phyloP scores from a whole-genome alignment of 2,329 filamentous ascomycete species.

The Incumbomyces lentus region DNA sequence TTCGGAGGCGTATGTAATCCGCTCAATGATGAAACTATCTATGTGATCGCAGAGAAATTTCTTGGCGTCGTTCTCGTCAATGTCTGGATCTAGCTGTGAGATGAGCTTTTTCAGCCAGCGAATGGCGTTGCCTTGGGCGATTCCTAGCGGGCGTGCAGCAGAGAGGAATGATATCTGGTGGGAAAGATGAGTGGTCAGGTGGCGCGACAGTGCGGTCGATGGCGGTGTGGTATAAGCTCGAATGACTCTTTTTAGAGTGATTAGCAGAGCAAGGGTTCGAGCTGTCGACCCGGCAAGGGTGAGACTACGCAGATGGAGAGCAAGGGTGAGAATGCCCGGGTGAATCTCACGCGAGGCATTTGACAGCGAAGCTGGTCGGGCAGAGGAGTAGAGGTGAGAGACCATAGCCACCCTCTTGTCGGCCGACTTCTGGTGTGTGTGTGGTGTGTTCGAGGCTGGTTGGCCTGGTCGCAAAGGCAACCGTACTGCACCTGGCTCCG shows the following conservation, averaged over 20 bases:
- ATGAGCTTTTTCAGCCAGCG: slow-evolving; percentile 89
- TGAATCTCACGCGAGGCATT: slow-evolving; percentile 64
- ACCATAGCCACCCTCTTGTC: slow-evolving; percentile 64
- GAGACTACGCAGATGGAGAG: slow-evolving; percentile 84
- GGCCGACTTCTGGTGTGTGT: slow-evolving; percentile 27
- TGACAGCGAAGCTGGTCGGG: slow-evolving; percentile 52
- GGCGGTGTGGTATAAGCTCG: slow-evolving; percentile 83
- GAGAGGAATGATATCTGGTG: slow-evolving; percentile 93
- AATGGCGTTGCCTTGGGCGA: slow-evolving; percentile 95
- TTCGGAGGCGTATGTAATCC: slow-evolving; percentile 75
- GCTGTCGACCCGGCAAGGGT: slow-evolving; percentile 81
- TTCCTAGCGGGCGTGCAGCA: slow-evolving; percentile 75
- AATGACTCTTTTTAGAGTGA: slow-evolving; percentile 91
- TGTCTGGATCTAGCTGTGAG: slow-evolving; percentile 77
- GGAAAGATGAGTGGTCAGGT: slow-evolving; percentile 85
- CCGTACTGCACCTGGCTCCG: slow-evolving; percentile 13
- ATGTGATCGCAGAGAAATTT: slow-evolving; percentile 67
- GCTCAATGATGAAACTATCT: slow-evolving; percentile 81
- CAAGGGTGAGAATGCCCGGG: slow-evolving; percentile 71
- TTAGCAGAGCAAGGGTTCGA: slow-evolving; percentile 72
- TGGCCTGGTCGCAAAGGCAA: slow-evolving; percentile 26
- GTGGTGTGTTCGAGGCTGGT: slow-evolving; percentile 17
- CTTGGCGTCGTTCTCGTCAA: slow-evolving; percentile 73
- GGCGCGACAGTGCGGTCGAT: slow-evolving; percentile 73
- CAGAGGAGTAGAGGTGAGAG: slow-evolving; percentile 62